A percentile compares a stretch with the other conserved stretches of the same genome.
Evolutionary conservation across 2,329 filamentous ascomycete genomes (phyloP).

Genomic region (Aspergillus niger): DNA sequence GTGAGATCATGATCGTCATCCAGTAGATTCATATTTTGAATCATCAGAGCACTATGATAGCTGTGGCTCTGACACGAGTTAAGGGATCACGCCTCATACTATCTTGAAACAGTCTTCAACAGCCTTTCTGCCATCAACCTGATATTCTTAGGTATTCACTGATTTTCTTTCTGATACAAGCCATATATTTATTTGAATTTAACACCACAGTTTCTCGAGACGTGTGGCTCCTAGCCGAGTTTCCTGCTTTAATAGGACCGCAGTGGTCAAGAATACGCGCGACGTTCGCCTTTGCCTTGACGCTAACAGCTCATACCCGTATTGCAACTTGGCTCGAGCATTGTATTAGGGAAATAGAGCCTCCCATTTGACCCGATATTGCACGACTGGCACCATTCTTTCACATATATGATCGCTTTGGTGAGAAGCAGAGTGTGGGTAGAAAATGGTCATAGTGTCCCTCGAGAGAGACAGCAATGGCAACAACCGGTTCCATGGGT

Average conservation of each 20-base stretch:
- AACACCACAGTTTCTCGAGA: not conserved
- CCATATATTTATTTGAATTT: not conserved
- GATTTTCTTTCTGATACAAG: not conserved
- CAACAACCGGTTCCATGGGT: constrained; percentile 72
- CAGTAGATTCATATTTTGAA: not conserved
- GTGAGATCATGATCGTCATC: not conserved
- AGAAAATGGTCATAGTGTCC: constrained; percentile 40
- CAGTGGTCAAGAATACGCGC: not conserved
- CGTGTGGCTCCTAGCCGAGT: not conserved
- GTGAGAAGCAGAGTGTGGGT: not conserved
- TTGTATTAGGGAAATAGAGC: not conserved
- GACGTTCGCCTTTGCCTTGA: not conserved
- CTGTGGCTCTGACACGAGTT: not conserved
- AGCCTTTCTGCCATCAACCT: not conserved
- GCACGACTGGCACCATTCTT: not conserved
- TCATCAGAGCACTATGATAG: not conserved
- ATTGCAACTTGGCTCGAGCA: not conserved
- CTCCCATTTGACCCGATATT: not conserved
- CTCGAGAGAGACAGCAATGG: constrained; percentile 51
- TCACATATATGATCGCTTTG: not conserved
- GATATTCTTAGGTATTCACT: not conserved
- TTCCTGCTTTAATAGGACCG: not conserved
- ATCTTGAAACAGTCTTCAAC: not conserved
- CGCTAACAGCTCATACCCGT: not conserved
- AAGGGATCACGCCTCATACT: not conserved